Percentiles rank a stretch among this genome's conserved stretches.
phyloP scores from a whole-genome alignment of 768 basidiomycete species.

The Infundibulicybe gibba region DNA sequence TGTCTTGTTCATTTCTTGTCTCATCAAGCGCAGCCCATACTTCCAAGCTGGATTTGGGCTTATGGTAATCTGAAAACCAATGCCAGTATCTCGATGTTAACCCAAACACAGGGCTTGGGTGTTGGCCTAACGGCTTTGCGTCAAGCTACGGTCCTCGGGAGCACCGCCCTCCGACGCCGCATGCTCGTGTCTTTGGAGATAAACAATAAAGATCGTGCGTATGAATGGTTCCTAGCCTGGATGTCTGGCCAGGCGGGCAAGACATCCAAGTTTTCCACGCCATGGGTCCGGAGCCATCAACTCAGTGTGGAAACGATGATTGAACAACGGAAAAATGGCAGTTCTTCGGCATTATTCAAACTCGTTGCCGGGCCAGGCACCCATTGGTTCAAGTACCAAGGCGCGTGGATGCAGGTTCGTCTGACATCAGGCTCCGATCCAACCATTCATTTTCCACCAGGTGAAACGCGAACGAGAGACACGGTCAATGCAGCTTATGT shows the following conservation, averaged over 20 bases:
- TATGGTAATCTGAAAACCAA: constrained; percentile 56
- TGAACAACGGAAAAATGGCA: constrained; percentile 88
- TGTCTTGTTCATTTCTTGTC: constrained; percentile 8
- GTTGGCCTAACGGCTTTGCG: constrained; percentile 78
- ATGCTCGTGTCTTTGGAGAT: constrained; percentile 95
- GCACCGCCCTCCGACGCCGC: constrained; percentile 77
- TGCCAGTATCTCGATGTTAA: constrained; percentile 2
- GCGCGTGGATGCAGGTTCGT: constrained; percentile 93
- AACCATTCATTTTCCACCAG: constrained; percentile 34
- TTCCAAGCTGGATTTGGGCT: constrained; percentile 98
- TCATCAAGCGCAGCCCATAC: constrained; percentile 73
- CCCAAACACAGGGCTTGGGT: constrained; percentile 72
- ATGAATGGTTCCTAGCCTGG: constrained; percentile 97
- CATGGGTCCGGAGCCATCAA: constrained; percentile 80
- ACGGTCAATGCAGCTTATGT: constrained; percentile 86
- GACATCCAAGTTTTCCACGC: constrained; percentile 18
- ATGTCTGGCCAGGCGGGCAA: constrained; percentile 69
- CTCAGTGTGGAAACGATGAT: constrained; percentile 92
- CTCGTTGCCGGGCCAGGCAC: constrained; percentile 95
- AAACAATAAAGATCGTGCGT: constrained; percentile 90
- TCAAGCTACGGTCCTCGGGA: constrained; percentile 62
- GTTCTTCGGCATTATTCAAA: constrained; percentile 83
- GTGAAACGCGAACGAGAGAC: constrained; percentile 94
- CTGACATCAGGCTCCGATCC: not conserved
- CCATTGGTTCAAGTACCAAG: constrained; percentile 87